Evolutionary conservation across 1,284 basidiomycete genomes (phyloP), one percentile per base, ranked within the genome.

Genomic region (Irpex lacteus): DNA sequence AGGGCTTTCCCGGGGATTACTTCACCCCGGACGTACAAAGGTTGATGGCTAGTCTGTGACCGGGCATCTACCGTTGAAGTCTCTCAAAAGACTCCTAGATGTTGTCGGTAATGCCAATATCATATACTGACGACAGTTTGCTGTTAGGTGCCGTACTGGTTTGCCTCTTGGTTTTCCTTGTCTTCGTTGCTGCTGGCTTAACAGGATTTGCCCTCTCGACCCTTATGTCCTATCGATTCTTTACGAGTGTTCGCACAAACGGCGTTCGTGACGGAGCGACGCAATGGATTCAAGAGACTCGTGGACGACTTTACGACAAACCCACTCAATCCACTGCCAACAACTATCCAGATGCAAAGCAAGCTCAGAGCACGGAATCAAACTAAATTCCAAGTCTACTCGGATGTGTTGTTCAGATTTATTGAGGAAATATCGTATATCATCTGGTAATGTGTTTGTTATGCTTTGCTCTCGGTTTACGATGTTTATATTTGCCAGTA

Each of bases 241-340:
- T 63, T 19, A 26, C 50, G 9, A 59, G 55, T 21, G 62, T 65
- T 9, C 59, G 63, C 53, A 18, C 38, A 9, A 34, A 58, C 37
- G 63, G 67, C n/a, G 21, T 60, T 5, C 60, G 67, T 26, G 60
- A n/a, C 3, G 67, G 67, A 5, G 36, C 56, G 21, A n/a, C 32
- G 32, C 53, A 53, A 18, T 66, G 65, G 67, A 32, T 56, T 11
- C 53, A 63, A n/a, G 67, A 68, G 67, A 72, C 38, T 18, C 56
- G 62, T 18, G 36, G 50, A 9, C 62, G 19, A 26, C 34, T 50
- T 8, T 38, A 11, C 26, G n/a, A 18, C 21, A 38, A 21, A 34
- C 11, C 54, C 26, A 21, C 18, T 11, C 37, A 59, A 40, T 32
- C 54, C 7, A 34, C 32, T 34, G 32, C 32, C 32, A 34, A 34